Percentiles rank a stretch among this genome's conserved stretches.
phyloP scores from a whole-genome alignment of 176 grass and related monocot species.

The Saccharum spontaneum region DNA sequence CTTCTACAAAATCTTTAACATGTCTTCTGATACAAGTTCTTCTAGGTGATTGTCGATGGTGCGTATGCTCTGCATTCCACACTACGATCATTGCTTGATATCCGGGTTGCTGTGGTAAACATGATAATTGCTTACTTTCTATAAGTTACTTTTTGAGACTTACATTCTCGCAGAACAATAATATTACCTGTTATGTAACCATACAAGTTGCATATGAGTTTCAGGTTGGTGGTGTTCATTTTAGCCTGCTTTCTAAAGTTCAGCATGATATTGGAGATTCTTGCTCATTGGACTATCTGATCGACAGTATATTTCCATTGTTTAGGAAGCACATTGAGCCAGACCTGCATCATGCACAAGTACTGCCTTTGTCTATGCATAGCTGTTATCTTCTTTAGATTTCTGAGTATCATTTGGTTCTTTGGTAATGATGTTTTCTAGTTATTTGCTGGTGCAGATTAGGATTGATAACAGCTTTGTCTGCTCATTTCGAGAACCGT shows the following conservation, averaged over 20 bases:
- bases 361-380: slow-evolving; percentile 37
- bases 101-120: slow-evolving; percentile 96
- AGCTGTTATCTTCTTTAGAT: slow-evolving; percentile 15
- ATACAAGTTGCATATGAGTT: slow-evolving; percentile 22
- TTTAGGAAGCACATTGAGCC: slow-evolving; percentile 98
- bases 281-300: slow-evolving; percentile 97
- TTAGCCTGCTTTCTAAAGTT: slow-evolving; percentile 98
- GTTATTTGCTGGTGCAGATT: slow-evolving; percentile 65
- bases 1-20: neutral
- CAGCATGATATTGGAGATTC: slow-evolving; percentile 98
- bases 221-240: slow-evolving; percentile 97
- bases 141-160: slow-evolving; percentile 16
- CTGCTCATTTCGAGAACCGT: slow-evolving; percentile 95
- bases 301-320: slow-evolving; percentile 97
- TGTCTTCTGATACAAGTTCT: slow-evolving; percentile 38
- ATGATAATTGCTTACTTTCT: slow-evolving; percentile 6
- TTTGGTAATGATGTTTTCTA: slow-evolving; percentile 40
- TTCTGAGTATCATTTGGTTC: slow-evolving; percentile 28
- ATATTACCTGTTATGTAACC: slow-evolving; percentile 21
- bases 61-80: slow-evolving; percentile 97
- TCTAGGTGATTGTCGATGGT: slow-evolving; percentile 94
- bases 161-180: neutral
- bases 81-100: slow-evolving; percentile 89
- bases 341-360: slow-evolving; percentile 97
- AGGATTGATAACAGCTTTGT: slow-evolving; percentile 98